Evolutionary conservation across 1,284 basidiomycete genomes (phyloP), one percentile per base, ranked within the genome.

Genomic region (Ganoderma sinense): DNA sequence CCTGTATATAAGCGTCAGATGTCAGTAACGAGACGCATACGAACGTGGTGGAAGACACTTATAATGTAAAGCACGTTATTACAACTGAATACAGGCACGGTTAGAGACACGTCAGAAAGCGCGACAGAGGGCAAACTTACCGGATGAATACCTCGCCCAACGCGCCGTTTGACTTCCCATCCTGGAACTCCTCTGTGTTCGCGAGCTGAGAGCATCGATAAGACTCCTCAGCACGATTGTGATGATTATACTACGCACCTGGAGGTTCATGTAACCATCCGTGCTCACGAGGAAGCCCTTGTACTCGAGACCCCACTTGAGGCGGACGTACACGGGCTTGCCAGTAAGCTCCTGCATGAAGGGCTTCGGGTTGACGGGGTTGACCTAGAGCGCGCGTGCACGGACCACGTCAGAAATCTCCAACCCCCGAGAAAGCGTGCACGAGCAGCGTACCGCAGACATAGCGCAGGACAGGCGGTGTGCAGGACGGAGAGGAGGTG

Each of bases 231-330:
- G 48, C 29, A 70, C 20, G 69, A 20, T 64, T 6, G 41, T 71
- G 40, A 33, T 60, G 36, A 14, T 11, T 13, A 14, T 4, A 51
- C 58, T 20, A 83, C 88, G 73, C 76, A 96, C 97, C 87, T 99
- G 98, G 65, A 99, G 88, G 83, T 99, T 99, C 97, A 99, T 99
- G 85, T 98, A 99, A 39, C 95, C 95, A 83, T 99, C 98, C 6
- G 97, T 98, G 80, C 95, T 97, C 75, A 99, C 97, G 71, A 99
- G 88, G 85, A 97, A 99, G 62, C 98, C 97, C 86, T 97, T 98
- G 88, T 99, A 99, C 82, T 99, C 97, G 73, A 99, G 88, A 72
- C 98, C 98, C 98, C 98, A 99, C 86, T 99, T 99, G 80, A 99
- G 89, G 71, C 92, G 90, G 69, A 99, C 97, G 78, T 92, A 94